Evolutionary conservation across 2,329 filamentous ascomycete species (phyloP), one percentile per base, ranked within the genome.

Genomic region (Sordariomycetes sp.): DNA sequence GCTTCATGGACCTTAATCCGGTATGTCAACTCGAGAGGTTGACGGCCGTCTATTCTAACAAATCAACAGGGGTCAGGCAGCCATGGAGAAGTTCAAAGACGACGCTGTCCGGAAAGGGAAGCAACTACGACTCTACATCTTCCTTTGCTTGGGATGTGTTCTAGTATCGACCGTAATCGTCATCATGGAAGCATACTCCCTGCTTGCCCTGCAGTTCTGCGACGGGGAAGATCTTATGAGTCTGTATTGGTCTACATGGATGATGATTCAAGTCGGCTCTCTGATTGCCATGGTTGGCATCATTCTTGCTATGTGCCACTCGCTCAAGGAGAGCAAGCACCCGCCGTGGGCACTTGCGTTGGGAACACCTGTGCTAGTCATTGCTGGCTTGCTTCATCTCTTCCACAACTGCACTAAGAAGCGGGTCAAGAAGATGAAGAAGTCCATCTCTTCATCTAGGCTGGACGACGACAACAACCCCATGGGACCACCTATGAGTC

Each of bases 231-330:
- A 75, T 42, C 61, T 77, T 36, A 75, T 75, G 54, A 63, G 66
- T 2, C 54, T 77, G 0, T 76, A 75, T 50, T 77, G 72, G 72
- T 68, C 72, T 0, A 74, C 72, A 3, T 77, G 72, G 70, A 72
- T 70, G 16, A 71, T 74, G 61, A 56, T 75, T 5, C 72, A 77
- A 43, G 54, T 76, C 3, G 73, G 72, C 6, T 69, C 69, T 2
- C 54, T 73, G 39, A 74, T 76, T 23, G 73, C 73, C 38, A 73
- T 76, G 45, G 48, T 67, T 10, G 73, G 73, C 19, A 69, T 77
- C 39, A 64, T 72, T 29, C 54, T 77, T 4, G 64, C 71, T 24
- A 52, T 74, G 18, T 59, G 62, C 23, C 68, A 75, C 40, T 59
- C 64, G 3, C 46, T 75, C 8, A 58, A 59, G 24, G 58, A 70